Percentiles rank a stretch among this genome's conserved stretches.
phyloP scores from a whole-genome alignment of 257 asterid genomes.

The Primulina tabacum region DNA sequence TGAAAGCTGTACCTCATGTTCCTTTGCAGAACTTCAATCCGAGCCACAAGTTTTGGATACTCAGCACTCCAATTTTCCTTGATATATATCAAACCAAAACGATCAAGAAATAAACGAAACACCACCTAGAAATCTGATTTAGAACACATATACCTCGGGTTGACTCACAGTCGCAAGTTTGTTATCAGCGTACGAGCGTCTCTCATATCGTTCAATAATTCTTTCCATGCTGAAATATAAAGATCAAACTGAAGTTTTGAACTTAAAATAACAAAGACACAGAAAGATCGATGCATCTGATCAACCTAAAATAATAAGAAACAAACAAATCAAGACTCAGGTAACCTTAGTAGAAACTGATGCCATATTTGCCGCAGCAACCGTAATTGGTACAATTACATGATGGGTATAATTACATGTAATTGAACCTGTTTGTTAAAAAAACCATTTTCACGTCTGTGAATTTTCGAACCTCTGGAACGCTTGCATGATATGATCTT shows the following conservation, averaged over 20 bases:
- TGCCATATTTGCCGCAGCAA: too few species aligned
- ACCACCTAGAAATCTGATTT: not conserved
- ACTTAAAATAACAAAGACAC: not conserved
- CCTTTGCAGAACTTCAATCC: conserved; percentile 60
- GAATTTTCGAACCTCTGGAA: not conserved
- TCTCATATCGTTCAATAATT: conserved; percentile 62
- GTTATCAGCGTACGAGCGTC: conserved; percentile 43
- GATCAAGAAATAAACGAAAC: not conserved
- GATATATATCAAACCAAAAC: conserved; percentile 9
- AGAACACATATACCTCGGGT: conserved; percentile 36
- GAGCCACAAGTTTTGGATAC: conserved; percentile 59
- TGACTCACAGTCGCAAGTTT: conserved; percentile 27
- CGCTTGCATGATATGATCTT: not conserved
- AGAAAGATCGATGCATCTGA: not conserved
- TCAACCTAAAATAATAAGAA: not conserved
- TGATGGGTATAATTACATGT: not conserved
- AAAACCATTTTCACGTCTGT: not conserved
- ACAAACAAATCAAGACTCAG: not conserved
- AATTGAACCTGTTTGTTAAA: not conserved
- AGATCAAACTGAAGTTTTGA: conserved; percentile 7
- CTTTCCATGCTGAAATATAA: conserved; percentile 52
- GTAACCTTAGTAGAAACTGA: not conserved
- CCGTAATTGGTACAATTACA: too few species aligned
- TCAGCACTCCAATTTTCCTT: conserved; percentile 61
- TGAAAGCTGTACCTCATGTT: conserved; percentile 48